These are phyloP conservation scores for Neurospora sp. DNA, from an alignment of 2,329 filamentous ascomycete genomes.

Conservation along the genomic window DNA sequence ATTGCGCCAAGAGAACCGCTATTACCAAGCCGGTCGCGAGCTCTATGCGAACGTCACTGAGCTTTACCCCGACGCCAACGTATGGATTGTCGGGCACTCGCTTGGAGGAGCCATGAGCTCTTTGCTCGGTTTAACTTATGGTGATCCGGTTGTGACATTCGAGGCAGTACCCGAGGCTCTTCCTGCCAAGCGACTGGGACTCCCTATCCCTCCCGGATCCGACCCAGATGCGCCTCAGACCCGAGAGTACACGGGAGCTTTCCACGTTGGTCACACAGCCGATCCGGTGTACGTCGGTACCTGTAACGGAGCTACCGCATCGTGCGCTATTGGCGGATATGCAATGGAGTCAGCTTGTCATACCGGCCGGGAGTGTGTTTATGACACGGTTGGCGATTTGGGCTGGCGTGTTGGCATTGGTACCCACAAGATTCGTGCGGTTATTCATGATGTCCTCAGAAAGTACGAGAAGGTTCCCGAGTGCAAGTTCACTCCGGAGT, in stretches of 20 bases:
- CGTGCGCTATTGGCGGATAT: slow-evolving; percentile 86
- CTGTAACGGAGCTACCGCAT: slow-evolving; percentile 82
- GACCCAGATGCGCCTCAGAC: slow-evolving; percentile 63
- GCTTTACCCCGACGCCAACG: slow-evolving; percentile 71
- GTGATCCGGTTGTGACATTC: slow-evolving; percentile 82
- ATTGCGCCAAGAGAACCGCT: slow-evolving; percentile 73
- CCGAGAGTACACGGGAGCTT: slow-evolving; percentile 64
- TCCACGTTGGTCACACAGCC: slow-evolving; percentile 90
- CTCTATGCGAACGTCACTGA: slow-evolving; percentile 88
- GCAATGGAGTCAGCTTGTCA: slow-evolving; percentile 92
- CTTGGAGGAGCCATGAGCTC: slow-evolving; percentile 82
- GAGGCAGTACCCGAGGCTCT: slow-evolving; percentile 88
- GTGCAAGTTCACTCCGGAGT: slow-evolving; percentile 68
- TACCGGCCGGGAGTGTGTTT: slow-evolving; percentile 76
- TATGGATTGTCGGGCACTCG: slow-evolving; percentile 91
- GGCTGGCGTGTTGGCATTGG: slow-evolving; percentile 88
- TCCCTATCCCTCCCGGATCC: slow-evolving; percentile 74
- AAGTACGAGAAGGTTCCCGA: slow-evolving; percentile 72
- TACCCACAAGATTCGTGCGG: slow-evolving; percentile 80
- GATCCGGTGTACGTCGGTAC: slow-evolving; percentile 92
- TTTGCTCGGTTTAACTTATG: slow-evolving; percentile 85
- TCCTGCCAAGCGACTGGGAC: slow-evolving; percentile 71
- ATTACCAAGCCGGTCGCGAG: slow-evolving; percentile 82
- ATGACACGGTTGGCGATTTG: slow-evolving; percentile 84
- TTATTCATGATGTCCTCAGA: slow-evolving; percentile 79